These are phyloP conservation scores for Sporobolomyces phaffii DNA, from an alignment of 768 basidiomycete species.

Conservation along the genomic window DNA sequence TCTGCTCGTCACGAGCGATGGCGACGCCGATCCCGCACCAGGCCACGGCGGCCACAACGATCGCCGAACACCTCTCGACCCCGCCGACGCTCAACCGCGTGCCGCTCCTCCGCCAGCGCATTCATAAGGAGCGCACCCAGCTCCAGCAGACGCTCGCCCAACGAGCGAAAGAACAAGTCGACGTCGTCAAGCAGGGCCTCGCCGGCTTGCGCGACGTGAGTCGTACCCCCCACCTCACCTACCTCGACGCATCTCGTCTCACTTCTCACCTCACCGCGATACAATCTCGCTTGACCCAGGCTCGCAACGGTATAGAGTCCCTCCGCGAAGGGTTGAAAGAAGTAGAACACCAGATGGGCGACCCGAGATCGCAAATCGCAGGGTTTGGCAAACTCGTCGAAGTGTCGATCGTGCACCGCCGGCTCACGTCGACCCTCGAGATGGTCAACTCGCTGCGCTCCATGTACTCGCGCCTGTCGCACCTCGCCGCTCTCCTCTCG, in stretches of 20 bases:
- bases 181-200: conserved; percentile 76
- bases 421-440: conserved; percentile 89
- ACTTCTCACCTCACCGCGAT: too few species aligned
- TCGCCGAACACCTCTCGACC: conserved; percentile 38
- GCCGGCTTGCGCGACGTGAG: conserved; percentile 15
- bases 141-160: conserved; percentile 83
- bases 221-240: conserved; percentile 25
- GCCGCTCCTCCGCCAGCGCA: conserved; percentile 78
- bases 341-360: conserved; percentile 67
- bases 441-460: conserved; percentile 91
- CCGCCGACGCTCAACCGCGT: conserved; percentile 63
- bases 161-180: conserved; percentile 87
- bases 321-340: conserved; percentile 75
- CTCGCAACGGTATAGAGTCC: conserved; percentile 55
- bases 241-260: conserved; percentile 24
- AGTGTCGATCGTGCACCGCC: conserved; percentile 89
- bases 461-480: conserved; percentile 77
- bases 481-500: conserved; percentile 69
- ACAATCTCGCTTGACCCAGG: too few species aligned
- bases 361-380: conserved; percentile 67
- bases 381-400: conserved; percentile 95
- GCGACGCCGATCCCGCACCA: neutral
- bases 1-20: neutral
- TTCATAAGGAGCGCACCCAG: conserved; percentile 92
- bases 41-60: conserved; percentile 25